phyloP scores from a whole-genome alignment of 1,139 yeast species.

The Protomyces arabidopsidicola region DNA sequence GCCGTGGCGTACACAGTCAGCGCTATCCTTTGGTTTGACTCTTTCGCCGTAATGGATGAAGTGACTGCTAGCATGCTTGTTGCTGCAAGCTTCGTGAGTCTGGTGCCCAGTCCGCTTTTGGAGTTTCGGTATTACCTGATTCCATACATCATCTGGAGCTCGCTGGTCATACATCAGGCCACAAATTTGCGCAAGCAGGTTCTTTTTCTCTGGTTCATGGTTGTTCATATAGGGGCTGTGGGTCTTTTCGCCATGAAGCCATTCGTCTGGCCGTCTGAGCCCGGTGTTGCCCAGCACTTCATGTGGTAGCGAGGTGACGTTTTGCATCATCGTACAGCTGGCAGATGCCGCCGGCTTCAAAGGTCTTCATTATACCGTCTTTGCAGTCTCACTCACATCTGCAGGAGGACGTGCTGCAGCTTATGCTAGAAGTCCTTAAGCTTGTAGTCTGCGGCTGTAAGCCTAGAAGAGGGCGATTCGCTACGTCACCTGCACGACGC shows the following conservation, averaged over 20 bases:
- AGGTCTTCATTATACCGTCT: neutral
- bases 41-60: conserved; percentile 45
- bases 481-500: neutral
- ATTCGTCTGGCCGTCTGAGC: conserved; percentile 65
- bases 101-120: conserved; percentile 83
- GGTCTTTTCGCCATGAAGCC: conserved; percentile 56
- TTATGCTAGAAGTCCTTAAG: neutral
- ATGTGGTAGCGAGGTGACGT: conserved; percentile 60
- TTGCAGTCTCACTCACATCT: neutral
- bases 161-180: conserved; percentile 42
- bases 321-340: no score
- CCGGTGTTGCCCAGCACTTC: conserved; percentile 61
- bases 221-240: conserved; percentile 53
- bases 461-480: neutral
- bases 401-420: neutral
- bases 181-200: conserved; percentile 41
- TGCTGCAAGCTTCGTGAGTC: conserved; percentile 53
- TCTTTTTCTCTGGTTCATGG: conserved; percentile 59
- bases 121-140: conserved; percentile 89
- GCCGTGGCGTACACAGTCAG: conserved; percentile 46
- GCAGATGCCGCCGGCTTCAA: neutral
- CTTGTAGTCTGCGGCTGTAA: neutral
- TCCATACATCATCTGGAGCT: conserved; percentile 72
- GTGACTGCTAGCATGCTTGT: conserved; percentile 46
- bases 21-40: conserved; percentile 69